Evolutionary conservation across 2,329 filamentous ascomycete species (phyloP).

Genomic region (Ploettnerulaceae sp.): DNA sequence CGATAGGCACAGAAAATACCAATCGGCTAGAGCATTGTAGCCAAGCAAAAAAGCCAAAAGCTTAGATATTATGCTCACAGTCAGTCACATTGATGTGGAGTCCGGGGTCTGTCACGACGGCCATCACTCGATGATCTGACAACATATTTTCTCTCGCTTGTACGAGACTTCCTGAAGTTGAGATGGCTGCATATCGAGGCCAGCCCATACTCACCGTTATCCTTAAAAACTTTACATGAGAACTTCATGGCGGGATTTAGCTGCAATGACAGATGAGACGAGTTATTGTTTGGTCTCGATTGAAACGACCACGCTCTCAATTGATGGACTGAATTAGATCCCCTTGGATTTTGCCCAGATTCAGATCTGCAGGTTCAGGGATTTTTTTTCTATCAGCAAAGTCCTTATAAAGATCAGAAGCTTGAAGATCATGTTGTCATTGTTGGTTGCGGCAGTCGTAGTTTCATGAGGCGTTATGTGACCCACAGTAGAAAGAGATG

Average conservation of each 20-base stretch:
- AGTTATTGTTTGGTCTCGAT: not conserved
- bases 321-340: slow-evolving; percentile 3
- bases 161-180: not conserved
- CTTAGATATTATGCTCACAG: too few species aligned
- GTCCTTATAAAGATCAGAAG: not conserved
- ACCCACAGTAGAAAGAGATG: not conserved
- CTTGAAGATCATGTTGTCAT: not conserved
- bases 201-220: not conserved
- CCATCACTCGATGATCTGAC: slow-evolving; percentile 1
- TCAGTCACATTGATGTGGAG: too few species aligned
- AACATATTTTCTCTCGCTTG: not conserved
- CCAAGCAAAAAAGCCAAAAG: too few species aligned
- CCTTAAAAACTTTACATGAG: not conserved
- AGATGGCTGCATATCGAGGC: not conserved
- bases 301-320: not conserved
- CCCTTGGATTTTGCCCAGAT: not conserved
- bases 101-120: too few species aligned
- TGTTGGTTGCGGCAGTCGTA: not conserved
- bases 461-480: not conserved
- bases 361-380: slow-evolving; percentile 8
- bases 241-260: not conserved
- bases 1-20: not conserved
- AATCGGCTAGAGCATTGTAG: not conserved
- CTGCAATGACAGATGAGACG: not conserved
- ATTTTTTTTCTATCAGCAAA: not conserved